Conservation (phyloP, 2,329 filamentous ascomycete genomes). For the Sarocladium kiliense region DNA sequence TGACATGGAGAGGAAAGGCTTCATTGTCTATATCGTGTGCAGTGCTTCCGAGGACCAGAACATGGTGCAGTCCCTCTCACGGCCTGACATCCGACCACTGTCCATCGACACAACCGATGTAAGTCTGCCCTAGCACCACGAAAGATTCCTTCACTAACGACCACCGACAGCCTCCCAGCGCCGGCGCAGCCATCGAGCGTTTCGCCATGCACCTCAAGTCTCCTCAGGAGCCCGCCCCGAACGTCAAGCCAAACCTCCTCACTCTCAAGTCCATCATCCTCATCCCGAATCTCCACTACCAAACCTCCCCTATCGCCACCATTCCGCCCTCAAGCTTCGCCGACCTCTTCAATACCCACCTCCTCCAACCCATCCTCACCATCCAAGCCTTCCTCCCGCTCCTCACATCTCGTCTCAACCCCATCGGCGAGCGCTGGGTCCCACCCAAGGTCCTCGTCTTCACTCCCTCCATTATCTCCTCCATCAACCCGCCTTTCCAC, state of each 20-base stretch:
- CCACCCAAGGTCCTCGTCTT: constrained; percentile 69
- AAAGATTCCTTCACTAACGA: background rate
- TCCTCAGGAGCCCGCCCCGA: constrained; percentile 70
- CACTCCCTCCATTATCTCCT: constrained; percentile 75
- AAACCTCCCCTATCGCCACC: constrained; percentile 78
- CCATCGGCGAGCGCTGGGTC: constrained; percentile 42
- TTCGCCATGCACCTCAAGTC: constrained; percentile 68
- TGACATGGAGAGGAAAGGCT: constrained; percentile 86
- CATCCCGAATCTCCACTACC: constrained; percentile 75
- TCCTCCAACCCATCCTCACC: constrained; percentile 83
- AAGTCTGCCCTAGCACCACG: constrained; percentile 23
- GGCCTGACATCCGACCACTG: constrained; percentile 76
- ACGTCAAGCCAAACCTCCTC: constrained; percentile 70
- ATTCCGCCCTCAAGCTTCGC: constrained; percentile 80
- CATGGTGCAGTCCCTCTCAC: constrained; percentile 68
- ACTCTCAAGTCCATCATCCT: constrained; percentile 75
- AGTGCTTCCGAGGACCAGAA: constrained; percentile 81
- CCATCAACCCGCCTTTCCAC: constrained; percentile 73
- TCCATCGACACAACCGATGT: constrained; percentile 79
- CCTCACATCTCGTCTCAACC: constrained; percentile 57
- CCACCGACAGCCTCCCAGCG: constrained; percentile 54
- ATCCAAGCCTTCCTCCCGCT: constrained; percentile 86
- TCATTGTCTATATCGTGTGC: constrained; percentile 88
- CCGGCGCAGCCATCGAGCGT: constrained; percentile 62
- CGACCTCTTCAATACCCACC: constrained; percentile 86